Conservation (phyloP, 495 filamentous ascomycete species). For the Cercophora samala region DNA sequence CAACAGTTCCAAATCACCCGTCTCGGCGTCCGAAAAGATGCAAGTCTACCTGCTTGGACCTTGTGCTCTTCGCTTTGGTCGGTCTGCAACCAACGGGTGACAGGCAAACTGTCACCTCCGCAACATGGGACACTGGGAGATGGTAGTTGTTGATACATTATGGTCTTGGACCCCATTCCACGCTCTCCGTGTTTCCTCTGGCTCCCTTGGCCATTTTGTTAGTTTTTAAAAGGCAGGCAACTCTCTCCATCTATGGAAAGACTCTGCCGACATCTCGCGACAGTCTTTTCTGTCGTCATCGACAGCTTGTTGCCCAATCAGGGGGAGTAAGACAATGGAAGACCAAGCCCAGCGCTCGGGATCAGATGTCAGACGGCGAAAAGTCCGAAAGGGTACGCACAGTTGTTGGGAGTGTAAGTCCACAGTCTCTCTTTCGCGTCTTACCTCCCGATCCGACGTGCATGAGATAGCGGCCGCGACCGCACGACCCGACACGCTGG, state of each 20-base stretch:
- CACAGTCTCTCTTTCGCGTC: slow-evolving; percentile 4
- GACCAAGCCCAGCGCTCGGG: slow-evolving; percentile 3
- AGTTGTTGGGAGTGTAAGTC: slow-evolving; percentile 56
- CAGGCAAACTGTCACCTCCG: background rate
- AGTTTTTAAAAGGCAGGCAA: background rate
- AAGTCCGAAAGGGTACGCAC: slow-evolving; percentile 53
- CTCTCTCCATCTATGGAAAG: background rate
- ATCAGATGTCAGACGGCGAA: slow-evolving; percentile 36
- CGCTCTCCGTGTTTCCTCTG: background rate
- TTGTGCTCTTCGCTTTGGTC: background rate
- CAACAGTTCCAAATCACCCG: slow-evolving; percentile 9
- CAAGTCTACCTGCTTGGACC: background rate
- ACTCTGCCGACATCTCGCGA: background rate
- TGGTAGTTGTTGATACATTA: background rate
- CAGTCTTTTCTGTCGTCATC: background rate
- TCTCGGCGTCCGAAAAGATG: slow-evolving; percentile 13
- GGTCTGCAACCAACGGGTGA: slow-evolving; percentile 2
- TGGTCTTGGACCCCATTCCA: background rate
- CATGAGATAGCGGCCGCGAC: background rate
- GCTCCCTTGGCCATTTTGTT: background rate
- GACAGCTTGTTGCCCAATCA: background rate
- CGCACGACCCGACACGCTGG: background rate
- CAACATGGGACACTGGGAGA: background rate
- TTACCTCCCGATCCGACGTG: background rate
- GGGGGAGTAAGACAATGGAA: background rate